Conservation (phyloP, 1,284 basidiomycete genomes). For the Cryptococcus wingfieldii region DNA sequence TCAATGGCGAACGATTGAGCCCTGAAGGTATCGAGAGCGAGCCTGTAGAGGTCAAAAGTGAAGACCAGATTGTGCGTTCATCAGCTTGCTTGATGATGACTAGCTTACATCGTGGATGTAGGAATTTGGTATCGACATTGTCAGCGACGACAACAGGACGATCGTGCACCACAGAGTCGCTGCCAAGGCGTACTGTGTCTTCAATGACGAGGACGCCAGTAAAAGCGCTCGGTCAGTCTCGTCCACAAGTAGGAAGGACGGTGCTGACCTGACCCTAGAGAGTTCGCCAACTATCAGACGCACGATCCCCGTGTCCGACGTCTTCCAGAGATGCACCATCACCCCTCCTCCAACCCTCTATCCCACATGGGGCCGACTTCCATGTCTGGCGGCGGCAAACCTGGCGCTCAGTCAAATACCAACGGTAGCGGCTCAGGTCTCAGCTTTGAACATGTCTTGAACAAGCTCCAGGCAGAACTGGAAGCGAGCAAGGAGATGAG, state of each 20-base stretch:
- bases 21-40: constrained; percentile 88
- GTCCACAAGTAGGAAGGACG: neutral
- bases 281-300: constrained; percentile 40
- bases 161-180: constrained; percentile 98
- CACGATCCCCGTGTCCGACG: constrained; percentile 29
- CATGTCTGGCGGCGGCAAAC: constrained; percentile 46
- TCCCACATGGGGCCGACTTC: constrained; percentile 31
- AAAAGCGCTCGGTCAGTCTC: constrained; percentile 41
- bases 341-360: constrained; percentile 4
- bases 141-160: constrained; percentile 96
- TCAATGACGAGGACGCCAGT: constrained; percentile 74
- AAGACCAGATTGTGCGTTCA: constrained; percentile 74
- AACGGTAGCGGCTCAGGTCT: constrained; percentile 26
- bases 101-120: constrained; percentile 34
- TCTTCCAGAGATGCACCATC: neutral
- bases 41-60: constrained; percentile 87
- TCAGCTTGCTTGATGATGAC: neutral
- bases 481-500: constrained; percentile 92
- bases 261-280: constrained; percentile 22
- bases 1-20: constrained; percentile 89
- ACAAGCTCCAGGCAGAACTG: constrained; percentile 65
- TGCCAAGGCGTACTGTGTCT: constrained; percentile 83
- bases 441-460: constrained; percentile 53
- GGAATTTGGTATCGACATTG: constrained; percentile 99
- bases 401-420: constrained; percentile 6